Conservation (phyloP, 805 yeast genomes). For the Hyphopichia homilentoma region DNA sequence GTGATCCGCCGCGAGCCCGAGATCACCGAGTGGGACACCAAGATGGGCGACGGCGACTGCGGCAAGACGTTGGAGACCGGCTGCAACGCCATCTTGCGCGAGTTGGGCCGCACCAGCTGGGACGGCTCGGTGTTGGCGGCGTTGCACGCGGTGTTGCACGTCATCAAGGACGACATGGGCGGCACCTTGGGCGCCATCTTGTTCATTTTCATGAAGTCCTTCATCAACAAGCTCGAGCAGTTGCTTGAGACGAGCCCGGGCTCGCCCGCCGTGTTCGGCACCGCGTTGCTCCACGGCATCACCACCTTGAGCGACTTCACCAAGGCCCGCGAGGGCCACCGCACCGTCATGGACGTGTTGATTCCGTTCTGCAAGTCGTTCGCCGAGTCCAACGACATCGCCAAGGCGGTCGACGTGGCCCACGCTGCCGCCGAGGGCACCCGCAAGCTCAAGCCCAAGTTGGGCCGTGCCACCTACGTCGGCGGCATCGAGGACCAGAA, state of each 20-base stretch:
- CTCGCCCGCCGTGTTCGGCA: slow-evolving; percentile 12
- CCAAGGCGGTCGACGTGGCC: slow-evolving; percentile 22
- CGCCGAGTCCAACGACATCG: slow-evolving; percentile 14
- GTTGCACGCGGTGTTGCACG: slow-evolving; percentile 19
- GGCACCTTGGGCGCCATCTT: slow-evolving; percentile 37
- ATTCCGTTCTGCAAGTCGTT: slow-evolving; percentile 29
- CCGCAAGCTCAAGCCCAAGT: slow-evolving; percentile 25
- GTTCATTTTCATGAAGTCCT: slow-evolving; percentile 26
- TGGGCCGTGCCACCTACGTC: slow-evolving; percentile 37
- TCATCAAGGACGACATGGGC: slow-evolving; percentile 34
- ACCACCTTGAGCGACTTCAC: slow-evolving; percentile 27
- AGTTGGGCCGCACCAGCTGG: slow-evolving; percentile 14
- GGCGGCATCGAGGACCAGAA: slow-evolving; percentile 21
- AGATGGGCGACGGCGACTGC: slow-evolving; percentile 44
- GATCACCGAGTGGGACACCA: slow-evolving; percentile 38
- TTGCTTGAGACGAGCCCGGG: slow-evolving; percentile 7
- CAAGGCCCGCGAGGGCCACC: slow-evolving; percentile 34
- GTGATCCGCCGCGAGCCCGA: slow-evolving; percentile 30
- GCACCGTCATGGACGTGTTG: slow-evolving; percentile 39
- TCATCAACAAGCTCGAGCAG: slow-evolving; percentile 14
- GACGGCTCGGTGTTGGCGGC: slow-evolving; percentile 21
- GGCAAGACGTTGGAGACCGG: slow-evolving; percentile 36
- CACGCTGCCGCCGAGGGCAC: slow-evolving; percentile 32
- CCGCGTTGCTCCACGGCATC: slow-evolving; percentile 20
- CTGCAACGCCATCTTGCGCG: slow-evolving; percentile 22